A percentile compares a stretch with the other conserved stretches of the same genome.
Conservation (phyloP, 495 filamentous ascomycete genomes). For the Friedmanniomyces simplex region DNA sequence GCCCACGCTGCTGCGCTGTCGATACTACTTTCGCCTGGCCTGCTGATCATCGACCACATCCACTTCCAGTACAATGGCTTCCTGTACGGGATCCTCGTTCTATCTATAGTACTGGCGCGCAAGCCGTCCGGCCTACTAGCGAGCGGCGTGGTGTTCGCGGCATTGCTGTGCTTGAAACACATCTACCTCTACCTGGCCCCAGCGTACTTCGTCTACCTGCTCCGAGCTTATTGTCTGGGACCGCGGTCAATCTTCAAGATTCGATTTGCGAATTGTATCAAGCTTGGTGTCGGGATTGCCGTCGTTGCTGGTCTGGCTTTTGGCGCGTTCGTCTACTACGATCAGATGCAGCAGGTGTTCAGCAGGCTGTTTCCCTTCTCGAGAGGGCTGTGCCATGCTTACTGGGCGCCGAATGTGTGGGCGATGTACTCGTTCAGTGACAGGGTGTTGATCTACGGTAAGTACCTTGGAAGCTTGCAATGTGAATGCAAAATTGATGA, state of each 20-base stretch:
- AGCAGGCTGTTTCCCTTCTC: slow-evolving; percentile 88
- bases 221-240: slow-evolving; percentile 81
- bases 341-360: slow-evolving; percentile 79
- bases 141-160: slow-evolving; percentile 74
- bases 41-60: slow-evolving; percentile 96
- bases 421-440: slow-evolving; percentile 92
- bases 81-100: slow-evolving; percentile 78
- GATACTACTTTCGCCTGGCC: slow-evolving; percentile 79
- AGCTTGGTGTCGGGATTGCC: slow-evolving; percentile 64
- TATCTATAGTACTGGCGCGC: slow-evolving; percentile 73
- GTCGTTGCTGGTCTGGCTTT: slow-evolving; percentile 75
- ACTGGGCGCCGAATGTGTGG: slow-evolving; percentile 98
- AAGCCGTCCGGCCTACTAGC: slow-evolving; percentile 63
- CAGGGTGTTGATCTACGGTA: slow-evolving; percentile 68
- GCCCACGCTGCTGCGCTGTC: slow-evolving; percentile 81
- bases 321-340: slow-evolving; percentile 76
- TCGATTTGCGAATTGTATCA: slow-evolving; percentile 64
- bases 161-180: slow-evolving; percentile 85
- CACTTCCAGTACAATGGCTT: slow-evolving; percentile 99
- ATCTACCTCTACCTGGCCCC: slow-evolving; percentile 96
- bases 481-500: neutral
- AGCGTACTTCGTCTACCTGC: slow-evolving; percentile 88
- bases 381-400: slow-evolving; percentile 86
- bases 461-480: slow-evolving; percentile 17
- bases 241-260: slow-evolving; percentile 65